Base-by-base conservation (phyloP, 352 stramenopile species). In the Phytophthora aleatoria region DNA sequence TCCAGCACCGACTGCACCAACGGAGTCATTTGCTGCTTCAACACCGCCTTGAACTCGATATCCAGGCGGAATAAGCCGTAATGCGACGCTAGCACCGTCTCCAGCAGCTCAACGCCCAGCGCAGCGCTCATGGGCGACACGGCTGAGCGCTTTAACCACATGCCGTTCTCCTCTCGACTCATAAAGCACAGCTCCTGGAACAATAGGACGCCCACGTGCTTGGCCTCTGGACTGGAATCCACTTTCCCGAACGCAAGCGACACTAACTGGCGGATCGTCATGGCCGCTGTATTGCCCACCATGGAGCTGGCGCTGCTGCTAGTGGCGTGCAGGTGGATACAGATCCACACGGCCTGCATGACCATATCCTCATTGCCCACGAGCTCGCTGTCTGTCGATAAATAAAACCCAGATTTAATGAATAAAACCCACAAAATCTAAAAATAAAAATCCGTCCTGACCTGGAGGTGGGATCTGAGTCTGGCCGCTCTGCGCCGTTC, bases 291-390 rank as follows among this genome's bases (percentile, higher is more conserved):
- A 61, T 96, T 95, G 53, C 83, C 83, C 50, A 94, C 87, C 38
- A 96, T 77, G 11, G 83, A 94, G 63, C 67, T 92, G 13, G 83
- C 81, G 43, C 83, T 79, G 62, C 80, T 90, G 63, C 83, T 95
- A 1, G 73, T 64, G 1, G 77, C 85, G 45, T 96, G 85, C 24
- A 96, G 64, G 41, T 95, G 85, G 44, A 96, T 73, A 57, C 88
- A 95, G 51, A 96, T 95, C 86, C 87, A 93, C 53, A 96, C 87
- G 12, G 87, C 87, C 62, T 94, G 84, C 79, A 92, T 91, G 49
- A 94, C 86, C 47, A 96, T 77, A 48, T 96, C 87, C 48, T 94
- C 84, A 56, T 90, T 96, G 12, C 81, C 82, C 9, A 91, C 83
- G 0, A 92, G 64, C n/a, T 78, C 75, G 43, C 74, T 91, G 1